Base-by-base conservation (phyloP, 495 filamentous ascomycete genomes). In the Umbilicaria muhlenbergii region DNA sequence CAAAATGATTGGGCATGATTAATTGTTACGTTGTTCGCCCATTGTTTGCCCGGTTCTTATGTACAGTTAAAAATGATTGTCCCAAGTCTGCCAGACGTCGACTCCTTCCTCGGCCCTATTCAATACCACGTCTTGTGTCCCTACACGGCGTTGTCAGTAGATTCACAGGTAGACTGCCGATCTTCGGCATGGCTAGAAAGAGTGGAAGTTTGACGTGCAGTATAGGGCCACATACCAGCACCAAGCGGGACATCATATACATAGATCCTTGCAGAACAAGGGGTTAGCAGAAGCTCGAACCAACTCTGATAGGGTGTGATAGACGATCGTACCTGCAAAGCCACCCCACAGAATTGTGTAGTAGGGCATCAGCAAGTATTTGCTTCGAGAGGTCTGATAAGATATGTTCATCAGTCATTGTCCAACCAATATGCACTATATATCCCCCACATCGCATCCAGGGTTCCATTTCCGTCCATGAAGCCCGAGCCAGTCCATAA, bases 111-210 rank as follows among this genome's bases (percentile, higher is more conserved):
- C 8, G 24, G 8, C 24, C 24, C 6, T 28, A 6, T 28, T 28
- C 24, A 28, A 28, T 28, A 88, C 76, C 80, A 91, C 42, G 83
- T 91, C 78, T 88, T 94, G 68, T 94, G 76, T 58, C 87, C 86
- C 64, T 78, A 44, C 54, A 51, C 12, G 42, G 19, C 7, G 38
- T 38, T n/a, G 38, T 64, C 47, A 65, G 58, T 42, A 39, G 34
- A 19, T 15, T 16, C 13, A 2, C 2, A n/a, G 11, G 11, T 33
- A 28, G 3, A 42, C 3, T n/a, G 18, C 32, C 14, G 8, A 19
- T 14, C 12, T 15, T 5, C 14, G 8, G 36, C 32, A 13, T n/a
- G 16, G 24, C 2, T 28, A 6, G 45, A 28, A 46, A 31, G 33
- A 16, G 12, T n/a, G 19, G 17, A 7, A 32, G 15, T 17, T 13